Conservation (phyloP, 345 rosid species). For the Arabidopsis suecica region DNA sequence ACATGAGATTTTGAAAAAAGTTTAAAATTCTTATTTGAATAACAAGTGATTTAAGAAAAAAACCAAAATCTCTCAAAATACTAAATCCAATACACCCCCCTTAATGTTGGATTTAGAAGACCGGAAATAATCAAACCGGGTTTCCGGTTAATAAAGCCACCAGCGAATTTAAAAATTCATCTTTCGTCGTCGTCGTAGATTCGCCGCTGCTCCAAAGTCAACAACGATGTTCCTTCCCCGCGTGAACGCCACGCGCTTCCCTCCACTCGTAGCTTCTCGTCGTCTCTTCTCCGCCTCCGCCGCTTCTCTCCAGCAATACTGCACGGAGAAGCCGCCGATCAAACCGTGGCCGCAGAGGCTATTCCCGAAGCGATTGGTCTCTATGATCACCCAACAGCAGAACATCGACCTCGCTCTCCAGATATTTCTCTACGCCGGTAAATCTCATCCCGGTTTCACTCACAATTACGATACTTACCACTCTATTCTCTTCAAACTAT, state of each 20-base stretch:
- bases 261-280: not conserved
- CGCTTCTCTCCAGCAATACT: slow-evolving; percentile 45
- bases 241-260: slow-evolving; percentile 19
- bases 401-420: slow-evolving; percentile 89
- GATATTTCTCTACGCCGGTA: slow-evolving; percentile 81
- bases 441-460: slow-evolving; percentile 67
- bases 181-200: not conserved
- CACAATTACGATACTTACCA: slow-evolving; percentile 79
- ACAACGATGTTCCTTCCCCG: slow-evolving; percentile 29
- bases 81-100: too few species aligned
- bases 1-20: too few species aligned
- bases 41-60: too few species aligned
- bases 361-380: slow-evolving; percentile 71
- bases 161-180: slow-evolving; percentile 14
- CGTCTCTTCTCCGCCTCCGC: slow-evolving; percentile 29
- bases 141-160: not conserved
- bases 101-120: not conserved
- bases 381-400: slow-evolving; percentile 78
- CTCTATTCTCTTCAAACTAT: slow-evolving; percentile 75
- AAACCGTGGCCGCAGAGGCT: slow-evolving; percentile 88
- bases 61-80: too few species aligned
- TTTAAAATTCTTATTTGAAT: too few species aligned
- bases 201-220: slow-evolving; percentile 14
- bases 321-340: slow-evolving; percentile 72
- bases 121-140: not conserved